A percentile compares a stretch with the other conserved stretches of the same genome.
phyloP scores from a whole-genome alignment of 2,329 filamentous ascomycete species.

The Byssoonygena ceratinophila region DNA sequence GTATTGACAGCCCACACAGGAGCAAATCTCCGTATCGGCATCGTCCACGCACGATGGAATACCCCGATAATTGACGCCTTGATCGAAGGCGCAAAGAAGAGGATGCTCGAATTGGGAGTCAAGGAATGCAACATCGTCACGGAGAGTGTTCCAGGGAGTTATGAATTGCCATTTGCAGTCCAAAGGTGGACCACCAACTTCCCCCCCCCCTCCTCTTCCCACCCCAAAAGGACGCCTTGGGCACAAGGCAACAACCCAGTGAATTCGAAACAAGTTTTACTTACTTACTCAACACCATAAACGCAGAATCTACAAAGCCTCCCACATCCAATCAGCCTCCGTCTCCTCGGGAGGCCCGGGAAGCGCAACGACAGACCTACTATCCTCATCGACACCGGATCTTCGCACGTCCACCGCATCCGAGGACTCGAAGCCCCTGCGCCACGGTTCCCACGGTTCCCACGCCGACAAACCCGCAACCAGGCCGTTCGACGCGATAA shows the following conservation, averaged over 20 bases:
- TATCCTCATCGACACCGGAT: constrained; percentile 56
- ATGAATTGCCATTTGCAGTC: constrained; percentile 85
- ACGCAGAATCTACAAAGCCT: constrained; percentile 68
- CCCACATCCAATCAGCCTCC: constrained; percentile 60
- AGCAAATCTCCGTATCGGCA: constrained; percentile 72
- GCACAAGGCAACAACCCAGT: no score
- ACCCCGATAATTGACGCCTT: constrained; percentile 74
- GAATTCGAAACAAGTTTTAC: no score
- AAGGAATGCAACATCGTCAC: constrained; percentile 77
- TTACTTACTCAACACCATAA: no score
- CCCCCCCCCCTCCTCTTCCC: not conserved
- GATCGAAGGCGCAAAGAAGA: constrained; percentile 66
- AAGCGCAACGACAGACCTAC: constrained; percentile 49
- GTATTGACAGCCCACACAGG: constrained; percentile 9
- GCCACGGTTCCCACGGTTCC: constrained; percentile 17
- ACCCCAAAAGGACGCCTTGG: no score
- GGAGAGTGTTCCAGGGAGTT: constrained; percentile 84
- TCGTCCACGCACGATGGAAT: constrained; percentile 96
- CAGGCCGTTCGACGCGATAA: constrained; percentile 76
- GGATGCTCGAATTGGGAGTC: constrained; percentile 68
- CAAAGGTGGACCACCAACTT: constrained; percentile 52
- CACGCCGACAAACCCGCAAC: constrained; percentile 17
- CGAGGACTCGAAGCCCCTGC: constrained; percentile 14
- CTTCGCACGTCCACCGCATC: constrained; percentile 41
- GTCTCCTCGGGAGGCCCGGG: not conserved